Evolutionary conservation across 108 stramenopile genomes (phyloP), one percentile per base, ranked within the genome.

Genomic region (Parietichytrium sp.): DNA sequence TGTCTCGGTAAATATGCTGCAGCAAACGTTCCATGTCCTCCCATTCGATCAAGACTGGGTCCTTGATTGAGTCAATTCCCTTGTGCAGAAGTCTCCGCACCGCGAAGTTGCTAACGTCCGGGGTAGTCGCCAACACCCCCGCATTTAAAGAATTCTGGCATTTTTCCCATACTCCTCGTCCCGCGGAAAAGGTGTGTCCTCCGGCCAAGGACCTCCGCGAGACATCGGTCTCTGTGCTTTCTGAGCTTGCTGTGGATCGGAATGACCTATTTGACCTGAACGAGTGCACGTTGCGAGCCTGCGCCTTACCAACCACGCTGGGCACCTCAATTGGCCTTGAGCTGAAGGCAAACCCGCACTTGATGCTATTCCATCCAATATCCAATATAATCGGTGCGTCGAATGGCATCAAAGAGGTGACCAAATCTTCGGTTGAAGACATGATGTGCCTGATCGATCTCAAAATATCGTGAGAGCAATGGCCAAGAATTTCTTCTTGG

Each of bases 341-440:
- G 61, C 61, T 72, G 20, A 72, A 72, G n/a, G 45, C 61, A 27
- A 45, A 72, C 38, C 61, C 61, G 42, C 61, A 72, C 42, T 72
- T 72, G 33, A 72, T 16, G 38, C 38, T 45, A 42, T 72, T 42
- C 61, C 61, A 72, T 13, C 61, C 61, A 15, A 72, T 72, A 20
- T 72, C 61, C 2, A 72, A 45, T 25, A 72, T 42, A 1, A 72
- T 72, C 0, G 61, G 61, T 25, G 61, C 61, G 4, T 72, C 61
- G 3, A 72, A 72, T 10, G 61, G 61, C 61, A 72, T 72, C 8
- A 72, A 42, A 16, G 61, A 72, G 29, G 38, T 33, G 16, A 72
- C 61, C 7, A 72, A 42, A 20, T 72, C 61, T 38, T 72, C 61
- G 3, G 61, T 72, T 16, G 45, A 25, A 7, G 29, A 10, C 10